Evolutionary conservation across 495 filamentous ascomycete species (phyloP).

Genomic region (Neurospora hispaniola): DNA sequence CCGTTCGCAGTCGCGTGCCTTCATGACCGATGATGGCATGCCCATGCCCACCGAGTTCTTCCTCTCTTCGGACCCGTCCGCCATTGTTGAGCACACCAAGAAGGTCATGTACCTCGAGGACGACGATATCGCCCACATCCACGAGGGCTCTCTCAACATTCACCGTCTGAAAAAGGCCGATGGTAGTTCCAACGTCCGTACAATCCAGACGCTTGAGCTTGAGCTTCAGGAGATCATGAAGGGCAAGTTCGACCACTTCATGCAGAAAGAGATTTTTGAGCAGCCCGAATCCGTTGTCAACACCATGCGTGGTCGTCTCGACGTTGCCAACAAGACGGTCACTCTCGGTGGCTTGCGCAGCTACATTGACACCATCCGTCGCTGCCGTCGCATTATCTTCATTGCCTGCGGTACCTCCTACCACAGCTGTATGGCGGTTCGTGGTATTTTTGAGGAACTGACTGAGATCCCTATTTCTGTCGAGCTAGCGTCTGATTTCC

Average conservation of each 20-base stretch:
- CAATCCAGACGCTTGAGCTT: slow-evolving; percentile 95
- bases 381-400: slow-evolving; percentile 94
- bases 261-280: slow-evolving; percentile 99
- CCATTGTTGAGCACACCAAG: slow-evolving; percentile 98
- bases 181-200: slow-evolving; percentile 90
- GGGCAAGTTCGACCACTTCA: slow-evolving; percentile 99
- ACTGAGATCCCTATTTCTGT: slow-evolving; percentile 97
- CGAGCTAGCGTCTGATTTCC: slow-evolving; percentile 94
- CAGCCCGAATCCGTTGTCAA: slow-evolving; percentile 98
- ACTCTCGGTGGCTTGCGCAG: slow-evolving; percentile 91
- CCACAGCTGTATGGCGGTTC: slow-evolving; percentile 98
- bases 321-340: slow-evolving; percentile 82
- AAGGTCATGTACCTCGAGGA: slow-evolving; percentile 99
- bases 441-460: slow-evolving; percentile 94
- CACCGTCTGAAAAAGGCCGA: slow-evolving; percentile 95
- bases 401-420: slow-evolving; percentile 96
- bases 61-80: slow-evolving; percentile 93
- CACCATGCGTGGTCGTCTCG: slow-evolving; percentile 97
- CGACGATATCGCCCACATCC: slow-evolving; percentile 98
- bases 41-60: slow-evolving; percentile 99
- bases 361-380: slow-evolving; percentile 91
- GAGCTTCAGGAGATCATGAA: slow-evolving; percentile 99
- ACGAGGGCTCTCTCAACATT: slow-evolving; percentile 97
- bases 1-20: slow-evolving; percentile 94
- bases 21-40: slow-evolving; percentile 94